These are phyloP conservation scores for Zygosaccharomyces pseudobailii DNA, from an alignment of 1,139 yeast species.

Conservation along the genomic window DNA sequence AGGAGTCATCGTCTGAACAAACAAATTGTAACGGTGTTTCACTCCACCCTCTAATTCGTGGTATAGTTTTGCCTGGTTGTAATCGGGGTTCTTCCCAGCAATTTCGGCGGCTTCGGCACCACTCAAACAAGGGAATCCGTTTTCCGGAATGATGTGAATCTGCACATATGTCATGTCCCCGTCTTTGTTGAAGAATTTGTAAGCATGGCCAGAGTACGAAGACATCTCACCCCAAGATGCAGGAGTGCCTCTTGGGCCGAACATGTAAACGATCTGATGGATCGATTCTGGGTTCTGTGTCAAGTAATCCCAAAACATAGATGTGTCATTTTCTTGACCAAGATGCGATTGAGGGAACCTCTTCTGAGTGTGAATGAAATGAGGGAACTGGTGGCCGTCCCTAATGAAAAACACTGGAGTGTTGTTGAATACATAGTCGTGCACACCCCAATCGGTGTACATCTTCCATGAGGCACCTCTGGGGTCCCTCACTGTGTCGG, in stretches of 20 bases:
- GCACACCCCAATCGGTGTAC: constrained; percentile 83
- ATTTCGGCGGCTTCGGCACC: constrained; percentile 54
- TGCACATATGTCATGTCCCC: constrained; percentile 66
- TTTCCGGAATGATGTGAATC: constrained; percentile 58
- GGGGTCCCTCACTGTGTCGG: constrained; percentile 87
- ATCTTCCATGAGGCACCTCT: constrained; percentile 82
- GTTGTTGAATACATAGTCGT: constrained; percentile 86
- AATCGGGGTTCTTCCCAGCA: constrained; percentile 60
- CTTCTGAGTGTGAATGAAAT: constrained; percentile 86
- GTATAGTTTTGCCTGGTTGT: constrained; percentile 53
- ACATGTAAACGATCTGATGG: constrained; percentile 60
- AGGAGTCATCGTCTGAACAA: constrained; percentile 68
- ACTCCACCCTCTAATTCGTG: constrained; percentile 55
- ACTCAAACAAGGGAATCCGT: constrained; percentile 54
- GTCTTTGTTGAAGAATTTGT: constrained; percentile 60
- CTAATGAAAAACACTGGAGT: constrained; percentile 84
- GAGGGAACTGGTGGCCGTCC: constrained; percentile 84
- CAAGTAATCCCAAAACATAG: constrained; percentile 66
- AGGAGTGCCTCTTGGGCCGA: constrained; percentile 73
- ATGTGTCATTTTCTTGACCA: constrained; percentile 42
- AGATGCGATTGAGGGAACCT: constrained; percentile 53
- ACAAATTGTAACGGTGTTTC: constrained; percentile 60
- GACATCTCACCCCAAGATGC: constrained; percentile 60
- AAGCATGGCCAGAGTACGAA: constrained; percentile 75
- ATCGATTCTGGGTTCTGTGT: constrained; percentile 57